Percentiles rank a stretch among this genome's conserved stretches.
Conservation (phyloP, 225 moss, liverwort and hornwort genomes). For the Antitrichia curtipendula region DNA sequence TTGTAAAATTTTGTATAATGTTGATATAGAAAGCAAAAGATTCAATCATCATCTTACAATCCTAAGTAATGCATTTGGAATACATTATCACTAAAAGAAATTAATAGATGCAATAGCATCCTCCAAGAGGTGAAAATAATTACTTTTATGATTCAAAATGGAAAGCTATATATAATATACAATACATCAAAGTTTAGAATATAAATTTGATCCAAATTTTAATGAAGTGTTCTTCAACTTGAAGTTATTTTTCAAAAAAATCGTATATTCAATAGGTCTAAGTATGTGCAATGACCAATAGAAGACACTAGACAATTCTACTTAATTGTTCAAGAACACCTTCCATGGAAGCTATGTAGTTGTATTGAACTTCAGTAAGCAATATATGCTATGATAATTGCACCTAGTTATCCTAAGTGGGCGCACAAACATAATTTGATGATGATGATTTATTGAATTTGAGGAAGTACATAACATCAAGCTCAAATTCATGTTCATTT, state of each 20-base stretch:
- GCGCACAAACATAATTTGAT: neutral
- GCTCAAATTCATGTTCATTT: neutral
- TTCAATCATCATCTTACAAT: neutral
- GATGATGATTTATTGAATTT: neutral
- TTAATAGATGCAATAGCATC: neutral
- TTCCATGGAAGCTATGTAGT: too few relatives aligned
- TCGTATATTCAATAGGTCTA: fast-evolving
- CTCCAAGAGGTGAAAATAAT: neutral
- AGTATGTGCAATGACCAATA: neutral
- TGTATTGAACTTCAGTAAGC: neutral
- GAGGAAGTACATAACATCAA: neutral
- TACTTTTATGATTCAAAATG: neutral
- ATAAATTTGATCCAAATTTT: neutral
- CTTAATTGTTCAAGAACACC: fast-evolving
- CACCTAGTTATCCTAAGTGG: neutral
- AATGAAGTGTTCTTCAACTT: too few relatives aligned
- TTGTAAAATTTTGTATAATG: neutral
- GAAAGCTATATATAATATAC: neutral
- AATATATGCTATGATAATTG: neutral
- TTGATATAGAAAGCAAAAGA: neutral
- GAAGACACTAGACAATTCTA: too few relatives aligned
- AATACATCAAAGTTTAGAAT: neutral
- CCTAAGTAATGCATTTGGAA: too few relatives aligned
- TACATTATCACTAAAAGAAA: neutral
- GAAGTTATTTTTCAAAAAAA: neutral